Evolutionary conservation across 78 protist species (phyloP).

Genomic region (Anaeramoeba flamelloides): DNA sequence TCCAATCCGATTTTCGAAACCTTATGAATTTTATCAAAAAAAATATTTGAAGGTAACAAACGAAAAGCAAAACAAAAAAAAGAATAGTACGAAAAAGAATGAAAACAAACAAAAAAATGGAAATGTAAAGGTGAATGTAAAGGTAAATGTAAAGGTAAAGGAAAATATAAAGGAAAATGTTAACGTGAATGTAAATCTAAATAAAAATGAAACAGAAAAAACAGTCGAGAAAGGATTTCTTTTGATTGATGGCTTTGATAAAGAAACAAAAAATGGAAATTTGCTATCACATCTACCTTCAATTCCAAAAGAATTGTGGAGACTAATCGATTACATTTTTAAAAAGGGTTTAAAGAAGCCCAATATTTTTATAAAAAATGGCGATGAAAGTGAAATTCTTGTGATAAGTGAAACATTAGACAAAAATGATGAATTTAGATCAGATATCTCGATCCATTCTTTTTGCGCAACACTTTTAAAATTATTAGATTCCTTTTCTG

Average conservation of each 20-base stretch:
- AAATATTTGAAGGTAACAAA: too few relatives aligned
- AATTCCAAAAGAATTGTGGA: not conserved
- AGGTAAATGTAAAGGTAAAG: not conserved
- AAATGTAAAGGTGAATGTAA: too few relatives aligned
- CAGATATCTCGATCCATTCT: not conserved
- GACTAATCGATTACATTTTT: not conserved
- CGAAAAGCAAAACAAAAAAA: too few relatives aligned
- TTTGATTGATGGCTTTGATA: too few relatives aligned
- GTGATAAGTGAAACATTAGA: not conserved
- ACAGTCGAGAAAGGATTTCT: too few relatives aligned
- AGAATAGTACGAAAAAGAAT: too few relatives aligned
- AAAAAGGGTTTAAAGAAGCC: not conserved
- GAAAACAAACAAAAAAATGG: too few relatives aligned
- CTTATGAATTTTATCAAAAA: too few relatives aligned
- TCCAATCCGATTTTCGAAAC: not conserved
- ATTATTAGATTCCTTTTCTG: not conserved
- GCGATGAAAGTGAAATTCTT: not conserved
- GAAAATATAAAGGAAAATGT: not conserved
- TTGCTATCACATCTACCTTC: too few relatives aligned
- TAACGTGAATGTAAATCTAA: too few relatives aligned
- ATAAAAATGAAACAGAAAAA: too few relatives aligned
- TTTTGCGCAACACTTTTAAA: not conserved
- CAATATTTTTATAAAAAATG: not conserved
- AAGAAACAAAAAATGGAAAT: too few relatives aligned
- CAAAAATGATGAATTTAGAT: not conserved